Evolutionary conservation across 352 stramenopile species (phyloP).

Genomic region (Phytophthora multivora): DNA sequence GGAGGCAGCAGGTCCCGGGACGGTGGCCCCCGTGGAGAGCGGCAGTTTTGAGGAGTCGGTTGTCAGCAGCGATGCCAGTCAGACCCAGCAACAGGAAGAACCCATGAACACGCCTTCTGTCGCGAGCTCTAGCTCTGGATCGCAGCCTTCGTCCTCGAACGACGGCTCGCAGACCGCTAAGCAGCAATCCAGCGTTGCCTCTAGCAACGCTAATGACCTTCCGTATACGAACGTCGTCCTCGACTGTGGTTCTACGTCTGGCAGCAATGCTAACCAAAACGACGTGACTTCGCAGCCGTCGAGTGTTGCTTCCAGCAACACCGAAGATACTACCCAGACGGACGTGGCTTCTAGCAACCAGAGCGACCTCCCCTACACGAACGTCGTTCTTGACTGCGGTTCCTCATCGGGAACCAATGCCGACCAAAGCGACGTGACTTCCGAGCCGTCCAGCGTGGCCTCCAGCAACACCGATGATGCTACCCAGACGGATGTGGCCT

Average conservation of each 20-base stretch:
- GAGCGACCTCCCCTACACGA: background rate
- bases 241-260: slow-evolving; percentile 1
- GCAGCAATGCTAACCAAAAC: slow-evolving; percentile 2
- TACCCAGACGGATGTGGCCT: slow-evolving; percentile 1
- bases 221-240: background rate
- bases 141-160: background rate
- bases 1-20: slow-evolving; percentile 16
- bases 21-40: slow-evolving; percentile 18
- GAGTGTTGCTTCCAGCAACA: too few species aligned
- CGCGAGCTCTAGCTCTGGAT: slow-evolving; percentile 10
- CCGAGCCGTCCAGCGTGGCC: background rate
- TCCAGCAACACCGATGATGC: too few species aligned
- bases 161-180: slow-evolving; percentile 16
- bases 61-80: slow-evolving; percentile 14
- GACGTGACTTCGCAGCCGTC: slow-evolving; percentile 1
- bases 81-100: slow-evolving; percentile 20
- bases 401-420: slow-evolving; percentile 2
- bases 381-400: slow-evolving; percentile 4
- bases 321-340: too few species aligned
- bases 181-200: slow-evolving; percentile 24
- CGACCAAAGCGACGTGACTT: slow-evolving; percentile 1
- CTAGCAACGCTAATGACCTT: slow-evolving; percentile 8
- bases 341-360: background rate
- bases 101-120: slow-evolving; percentile 2
- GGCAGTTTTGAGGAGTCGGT: slow-evolving; percentile 20